Evolutionary conservation across 2,329 filamentous ascomycete species (phyloP).

Genomic region (Nothomitra cinnamomea): DNA sequence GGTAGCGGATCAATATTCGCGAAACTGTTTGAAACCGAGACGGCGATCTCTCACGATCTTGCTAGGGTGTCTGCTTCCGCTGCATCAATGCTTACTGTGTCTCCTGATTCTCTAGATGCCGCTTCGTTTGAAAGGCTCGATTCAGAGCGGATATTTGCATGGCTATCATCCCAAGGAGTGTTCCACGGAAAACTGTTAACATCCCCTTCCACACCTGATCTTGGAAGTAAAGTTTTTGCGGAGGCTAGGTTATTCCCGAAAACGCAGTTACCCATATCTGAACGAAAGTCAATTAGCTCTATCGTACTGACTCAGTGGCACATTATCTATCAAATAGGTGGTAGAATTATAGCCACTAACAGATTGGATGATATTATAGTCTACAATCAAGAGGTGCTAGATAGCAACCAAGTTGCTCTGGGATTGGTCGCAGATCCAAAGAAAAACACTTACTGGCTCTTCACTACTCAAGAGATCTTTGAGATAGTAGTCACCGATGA

Average conservation of each 20-base stretch:
- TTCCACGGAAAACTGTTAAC: slow-evolving; percentile 68
- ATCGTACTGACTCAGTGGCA: slow-evolving; percentile 90
- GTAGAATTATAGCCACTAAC: slow-evolving; percentile 70
- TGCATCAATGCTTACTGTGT: slow-evolving; percentile 53
- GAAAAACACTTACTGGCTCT: slow-evolving; percentile 96
- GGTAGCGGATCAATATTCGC: slow-evolving; percentile 75
- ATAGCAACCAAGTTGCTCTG: slow-evolving; percentile 61
- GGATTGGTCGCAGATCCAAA: slow-evolving; percentile 77
- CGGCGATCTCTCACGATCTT: slow-evolving; percentile 59
- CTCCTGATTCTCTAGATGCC: slow-evolving; percentile 50
- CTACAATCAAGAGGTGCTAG: slow-evolving; percentile 74
- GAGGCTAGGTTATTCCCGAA: slow-evolving; percentile 63
- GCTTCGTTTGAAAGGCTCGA: slow-evolving; percentile 32
- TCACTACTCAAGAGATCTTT: slow-evolving; percentile 79
- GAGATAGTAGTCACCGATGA: slow-evolving; percentile 86
- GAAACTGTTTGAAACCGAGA: slow-evolving; percentile 74
- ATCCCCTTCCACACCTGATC: slow-evolving; percentile 39
- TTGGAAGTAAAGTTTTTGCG: slow-evolving; percentile 59
- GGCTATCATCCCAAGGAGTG: slow-evolving; percentile 75
- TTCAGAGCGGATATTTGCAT: slow-evolving; percentile 65
- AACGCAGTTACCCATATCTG: slow-evolving; percentile 53
- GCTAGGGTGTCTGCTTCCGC: slow-evolving; percentile 40
- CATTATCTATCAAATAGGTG: slow-evolving; percentile 66
- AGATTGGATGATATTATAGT: slow-evolving; percentile 71
- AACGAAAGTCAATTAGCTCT: slow-evolving; percentile 58